Evolutionary conservation across 2,329 filamentous ascomycete genomes (phyloP).

Genomic region (Colletotrichum euphorbiae): DNA sequence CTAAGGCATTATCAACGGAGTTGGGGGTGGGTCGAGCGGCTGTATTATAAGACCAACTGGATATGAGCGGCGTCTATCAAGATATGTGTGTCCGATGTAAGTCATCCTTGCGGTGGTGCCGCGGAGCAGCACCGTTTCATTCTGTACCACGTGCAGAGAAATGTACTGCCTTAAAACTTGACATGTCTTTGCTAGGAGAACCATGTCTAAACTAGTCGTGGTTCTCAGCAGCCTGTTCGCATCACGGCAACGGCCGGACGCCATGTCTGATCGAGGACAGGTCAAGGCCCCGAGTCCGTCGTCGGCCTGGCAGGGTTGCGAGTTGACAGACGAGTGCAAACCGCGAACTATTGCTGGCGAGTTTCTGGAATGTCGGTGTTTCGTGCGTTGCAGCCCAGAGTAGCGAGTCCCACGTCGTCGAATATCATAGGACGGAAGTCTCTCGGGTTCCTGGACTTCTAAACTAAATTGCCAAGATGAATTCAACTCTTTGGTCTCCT

Average conservation of each 20-base stretch:
- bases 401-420: neutral
- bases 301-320: neutral
- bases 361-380: neutral
- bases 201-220: constrained; percentile 1
- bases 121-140: constrained; percentile 19
- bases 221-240: neutral
- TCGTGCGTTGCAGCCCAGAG: constrained; percentile 14
- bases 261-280: constrained; percentile 18
- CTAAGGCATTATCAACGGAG: neutral
- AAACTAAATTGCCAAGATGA: neutral
- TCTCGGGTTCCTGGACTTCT: neutral
- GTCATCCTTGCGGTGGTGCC: neutral
- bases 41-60: constrained; percentile 10
- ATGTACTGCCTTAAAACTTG: neutral
- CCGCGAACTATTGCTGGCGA: neutral
- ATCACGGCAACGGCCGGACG: constrained; percentile 10
- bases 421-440: neutral
- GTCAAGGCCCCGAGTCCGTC: neutral
- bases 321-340: neutral
- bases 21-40: neutral
- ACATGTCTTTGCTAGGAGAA: constrained; percentile 1
- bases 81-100: too few relatives aligned
- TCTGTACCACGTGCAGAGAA: constrained; percentile 17
- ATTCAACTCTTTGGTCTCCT: constrained; percentile 19
- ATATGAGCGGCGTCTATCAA: neutral